Evolutionary conservation across 2,329 filamentous ascomycete species (phyloP).

Genomic region (Aureobasidium uvarum): DNA sequence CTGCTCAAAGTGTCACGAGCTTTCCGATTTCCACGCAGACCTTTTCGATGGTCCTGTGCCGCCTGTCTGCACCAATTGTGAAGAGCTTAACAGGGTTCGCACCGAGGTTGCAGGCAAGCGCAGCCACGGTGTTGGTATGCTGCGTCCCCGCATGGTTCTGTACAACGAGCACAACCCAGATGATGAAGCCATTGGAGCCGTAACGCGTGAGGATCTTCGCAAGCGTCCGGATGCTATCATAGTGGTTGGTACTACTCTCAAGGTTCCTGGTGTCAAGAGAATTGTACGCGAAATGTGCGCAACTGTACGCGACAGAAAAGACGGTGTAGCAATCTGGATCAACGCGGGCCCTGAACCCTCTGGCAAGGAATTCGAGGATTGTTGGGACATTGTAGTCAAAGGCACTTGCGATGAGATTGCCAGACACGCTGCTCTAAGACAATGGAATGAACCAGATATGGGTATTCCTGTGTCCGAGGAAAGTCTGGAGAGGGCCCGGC

Average conservation of each 20-base stretch:
- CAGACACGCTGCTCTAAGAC: constrained; percentile 61
- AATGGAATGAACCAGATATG: constrained; percentile 55
- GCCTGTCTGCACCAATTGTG: constrained; percentile 74
- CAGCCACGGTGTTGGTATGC: constrained; percentile 85
- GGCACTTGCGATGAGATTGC: constrained; percentile 89
- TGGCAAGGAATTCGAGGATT: constrained; percentile 81
- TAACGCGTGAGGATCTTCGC: constrained; percentile 81
- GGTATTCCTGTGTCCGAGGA: constrained; percentile 49
- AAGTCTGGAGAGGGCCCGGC: constrained; percentile 43
- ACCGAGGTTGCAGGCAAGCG: constrained; percentile 76
- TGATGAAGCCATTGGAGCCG: constrained; percentile 90
- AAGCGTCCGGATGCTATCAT: constrained; percentile 85
- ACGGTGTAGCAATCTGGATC: constrained; percentile 84
- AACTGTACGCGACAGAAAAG: constrained; percentile 74
- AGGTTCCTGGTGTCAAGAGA: constrained; percentile 86
- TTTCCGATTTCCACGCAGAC: constrained; percentile 71
- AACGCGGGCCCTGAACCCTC: constrained; percentile 83
- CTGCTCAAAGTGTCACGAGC: constrained; percentile 83
- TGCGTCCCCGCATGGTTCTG: constrained; percentile 89
- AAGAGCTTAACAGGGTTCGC: constrained; percentile 71
- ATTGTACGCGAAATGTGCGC: constrained; percentile 90
- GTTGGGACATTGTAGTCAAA: constrained; percentile 87
- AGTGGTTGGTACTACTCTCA: constrained; percentile 92
- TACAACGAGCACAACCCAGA: constrained; percentile 98
- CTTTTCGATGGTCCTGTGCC: constrained; percentile 82